These are phyloP conservation scores for Barbatosphaeria neglecta DNA, from an alignment of 495 filamentous ascomycete species.

Conservation along the genomic window DNA sequence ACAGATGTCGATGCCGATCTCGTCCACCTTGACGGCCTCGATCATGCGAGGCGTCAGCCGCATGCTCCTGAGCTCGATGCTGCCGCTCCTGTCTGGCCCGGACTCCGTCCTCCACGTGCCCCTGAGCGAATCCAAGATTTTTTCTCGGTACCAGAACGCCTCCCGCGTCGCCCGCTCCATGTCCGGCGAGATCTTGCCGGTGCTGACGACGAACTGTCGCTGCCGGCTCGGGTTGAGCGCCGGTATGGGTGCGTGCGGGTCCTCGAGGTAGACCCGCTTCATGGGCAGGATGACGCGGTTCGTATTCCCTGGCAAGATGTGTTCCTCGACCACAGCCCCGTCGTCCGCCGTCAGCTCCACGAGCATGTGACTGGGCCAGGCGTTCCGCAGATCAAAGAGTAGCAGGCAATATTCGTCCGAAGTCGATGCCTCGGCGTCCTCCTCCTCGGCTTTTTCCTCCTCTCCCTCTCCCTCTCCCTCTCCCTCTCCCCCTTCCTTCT, in stretches of 20 bases:
- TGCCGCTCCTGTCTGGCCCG: slow-evolving; percentile 46
- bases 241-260: slow-evolving; percentile 69
- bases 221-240: slow-evolving; percentile 63
- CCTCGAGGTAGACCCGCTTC: slow-evolving; percentile 60
- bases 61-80: slow-evolving; percentile 62
- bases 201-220: slow-evolving; percentile 81
- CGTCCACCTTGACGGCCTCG: slow-evolving; percentile 70
- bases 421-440: slow-evolving; percentile 12
- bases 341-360: slow-evolving; percentile 38
- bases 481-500: no score
- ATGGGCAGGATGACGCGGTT: slow-evolving; percentile 67
- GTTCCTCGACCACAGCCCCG: slow-evolving; percentile 30
- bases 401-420: slow-evolving; percentile 63
- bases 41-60: slow-evolving; percentile 69
- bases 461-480: no score
- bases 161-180: slow-evolving; percentile 67
- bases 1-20: slow-evolving; percentile 57
- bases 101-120: slow-evolving; percentile 60
- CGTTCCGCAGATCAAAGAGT: slow-evolving; percentile 74
- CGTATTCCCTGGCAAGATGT: slow-evolving; percentile 67
- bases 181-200: slow-evolving; percentile 64
- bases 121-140: slow-evolving; percentile 57
- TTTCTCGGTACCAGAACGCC: slow-evolving; percentile 87
- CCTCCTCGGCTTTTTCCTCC: no score
- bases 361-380: slow-evolving; percentile 67